Evolutionary conservation across 1,284 basidiomycete species (phyloP).

Genomic region (Vanrija sp.): DNA sequence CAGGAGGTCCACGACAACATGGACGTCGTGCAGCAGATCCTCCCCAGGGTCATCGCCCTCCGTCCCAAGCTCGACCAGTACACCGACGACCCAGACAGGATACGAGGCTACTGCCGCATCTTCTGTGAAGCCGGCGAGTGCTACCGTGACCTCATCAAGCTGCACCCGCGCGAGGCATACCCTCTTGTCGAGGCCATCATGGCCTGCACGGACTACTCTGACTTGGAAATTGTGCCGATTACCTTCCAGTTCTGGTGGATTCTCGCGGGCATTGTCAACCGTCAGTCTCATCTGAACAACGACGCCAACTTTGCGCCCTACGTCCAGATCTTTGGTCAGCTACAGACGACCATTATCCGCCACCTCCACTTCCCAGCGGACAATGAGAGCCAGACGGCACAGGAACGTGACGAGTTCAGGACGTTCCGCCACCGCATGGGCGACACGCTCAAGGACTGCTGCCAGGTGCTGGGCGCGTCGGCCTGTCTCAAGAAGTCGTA

Average conservation of each 20-base stretch:
- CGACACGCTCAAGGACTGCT: constrained; percentile 98
- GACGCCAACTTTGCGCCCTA: constrained; percentile 52
- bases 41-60: constrained; percentile 74
- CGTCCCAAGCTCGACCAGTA: constrained; percentile 58
- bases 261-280: constrained; percentile 72
- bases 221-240: constrained; percentile 95
- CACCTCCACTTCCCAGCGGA: constrained; percentile 92
- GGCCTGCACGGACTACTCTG: constrained; percentile 87
- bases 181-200: constrained; percentile 92
- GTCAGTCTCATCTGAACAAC: constrained; percentile 22
- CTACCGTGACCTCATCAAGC: constrained; percentile 82
- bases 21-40: constrained; percentile 77
- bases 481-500: constrained; percentile 78
- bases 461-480: constrained; percentile 85
- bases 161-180: constrained; percentile 84
- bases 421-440: constrained; percentile 97
- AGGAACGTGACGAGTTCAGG: constrained; percentile 91
- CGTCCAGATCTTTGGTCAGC: constrained; percentile 71
- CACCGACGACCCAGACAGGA: constrained; percentile 76
- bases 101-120: constrained; percentile 85
- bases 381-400: constrained; percentile 65
- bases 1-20: constrained; percentile 96
- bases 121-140: constrained; percentile 96
- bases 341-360: constrained; percentile 81
- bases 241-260: constrained; percentile 99